Percentiles rank a stretch among this genome's conserved stretches.
These are phyloP conservation scores for Termitomyces sp. DNA, from an alignment of 768 basidiomycete species.

Conservation along the genomic window DNA sequence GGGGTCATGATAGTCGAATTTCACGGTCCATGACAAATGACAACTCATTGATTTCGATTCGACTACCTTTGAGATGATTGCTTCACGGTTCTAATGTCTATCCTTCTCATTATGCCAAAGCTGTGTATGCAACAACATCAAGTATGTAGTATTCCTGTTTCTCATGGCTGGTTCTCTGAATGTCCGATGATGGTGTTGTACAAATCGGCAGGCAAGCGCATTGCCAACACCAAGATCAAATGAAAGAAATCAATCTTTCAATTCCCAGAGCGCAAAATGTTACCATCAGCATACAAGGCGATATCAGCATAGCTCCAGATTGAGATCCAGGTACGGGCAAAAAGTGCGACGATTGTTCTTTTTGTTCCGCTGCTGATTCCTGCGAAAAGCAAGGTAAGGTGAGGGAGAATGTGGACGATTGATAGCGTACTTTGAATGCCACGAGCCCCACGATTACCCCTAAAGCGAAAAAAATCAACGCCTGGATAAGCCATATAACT, in stretches of 20 bases:
- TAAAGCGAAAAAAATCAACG: constrained; percentile 66
- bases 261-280: constrained; percentile 12
- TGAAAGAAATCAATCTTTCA: not conserved
- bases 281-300: constrained; percentile 18
- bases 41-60: too few species aligned
- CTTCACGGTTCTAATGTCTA: not conserved
- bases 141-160: too few species aligned
- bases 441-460: constrained; percentile 76
- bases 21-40: too few species aligned
- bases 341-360: constrained; percentile 36
- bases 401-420: not conserved
- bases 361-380: constrained; percentile 46
- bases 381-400: constrained; percentile 17
- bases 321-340: constrained; percentile 53
- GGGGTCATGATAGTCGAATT: too few species aligned
- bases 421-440: constrained; percentile 66
- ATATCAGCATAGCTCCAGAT: constrained; percentile 22
- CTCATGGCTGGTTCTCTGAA: too few species aligned
- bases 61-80: too few species aligned
- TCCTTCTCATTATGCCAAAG: not conserved
- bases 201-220: not conserved
- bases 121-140: too few species aligned
- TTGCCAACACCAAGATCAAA: not conserved
- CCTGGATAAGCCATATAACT: constrained; percentile 77
- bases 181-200: not conserved